phyloP scores from a whole-genome alignment of 306 rosid genomes.

The Cucurbita pepo region DNA sequence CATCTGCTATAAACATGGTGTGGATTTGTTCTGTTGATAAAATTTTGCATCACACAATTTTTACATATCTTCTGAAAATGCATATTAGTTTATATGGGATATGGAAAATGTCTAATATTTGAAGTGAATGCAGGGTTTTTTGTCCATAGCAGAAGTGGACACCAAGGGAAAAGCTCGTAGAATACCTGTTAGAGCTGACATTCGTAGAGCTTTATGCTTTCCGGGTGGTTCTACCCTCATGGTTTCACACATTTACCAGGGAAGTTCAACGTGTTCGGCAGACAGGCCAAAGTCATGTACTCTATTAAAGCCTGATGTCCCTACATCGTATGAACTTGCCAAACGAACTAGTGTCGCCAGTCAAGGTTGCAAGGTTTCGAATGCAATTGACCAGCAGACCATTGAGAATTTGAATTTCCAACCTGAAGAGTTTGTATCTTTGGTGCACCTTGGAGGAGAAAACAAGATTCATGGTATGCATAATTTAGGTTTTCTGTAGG shows the following conservation, averaged over 20 bases:
- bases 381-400: slow-evolving; percentile 10
- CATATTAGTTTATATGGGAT: neutral
- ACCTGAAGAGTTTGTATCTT: slow-evolving; percentile 14
- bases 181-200: slow-evolving; percentile 62
- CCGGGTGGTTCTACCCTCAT: slow-evolving; percentile 90
- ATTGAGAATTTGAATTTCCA: slow-evolving; percentile 11
- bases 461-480: slow-evolving; percentile 10
- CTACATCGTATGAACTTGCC: slow-evolving; percentile 11
- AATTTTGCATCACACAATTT: neutral
- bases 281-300: slow-evolving; percentile 20
- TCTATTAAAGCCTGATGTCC: slow-evolving; percentile 26
- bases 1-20: neutral
- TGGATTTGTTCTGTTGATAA: neutral
- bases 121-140: slow-evolving; percentile 45
- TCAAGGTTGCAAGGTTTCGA: neutral
- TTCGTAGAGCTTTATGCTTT: slow-evolving; percentile 68
- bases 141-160: slow-evolving; percentile 67
- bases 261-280: slow-evolving; percentile 16
- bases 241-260: slow-evolving; percentile 53
- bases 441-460: neutral
- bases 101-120: neutral
- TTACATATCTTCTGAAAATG: neutral
- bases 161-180: slow-evolving; percentile 51
- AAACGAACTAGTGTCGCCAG: slow-evolving; percentile 5
- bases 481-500: neutral